Evolutionary conservation across 208 protist species (phyloP).

Genomic region (Trichomonas tenax): DNA sequence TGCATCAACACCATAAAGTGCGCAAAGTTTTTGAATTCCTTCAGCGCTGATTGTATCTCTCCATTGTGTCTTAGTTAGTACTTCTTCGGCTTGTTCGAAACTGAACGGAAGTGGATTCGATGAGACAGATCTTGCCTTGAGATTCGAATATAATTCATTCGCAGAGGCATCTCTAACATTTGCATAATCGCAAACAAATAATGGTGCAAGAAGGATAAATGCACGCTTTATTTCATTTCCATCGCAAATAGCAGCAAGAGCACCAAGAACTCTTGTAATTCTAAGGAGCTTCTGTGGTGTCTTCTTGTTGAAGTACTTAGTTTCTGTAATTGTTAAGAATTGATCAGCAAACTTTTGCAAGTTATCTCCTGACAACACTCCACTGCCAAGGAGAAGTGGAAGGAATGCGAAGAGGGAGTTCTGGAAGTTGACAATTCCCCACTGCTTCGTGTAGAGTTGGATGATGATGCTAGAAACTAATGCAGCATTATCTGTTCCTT

Average conservation of each 20-base stretch:
- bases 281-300: neutral
- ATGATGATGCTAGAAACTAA: neutral
- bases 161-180: neutral
- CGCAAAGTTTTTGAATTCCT: neutral
- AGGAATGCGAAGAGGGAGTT: neutral
- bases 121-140: neutral
- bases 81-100: neutral
- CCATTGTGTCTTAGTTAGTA: neutral
- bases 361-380: neutral
- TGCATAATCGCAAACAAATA: slow-evolving; percentile 5
- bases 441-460: neutral
- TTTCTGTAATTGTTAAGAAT: neutral
- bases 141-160: neutral
- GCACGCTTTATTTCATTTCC: neutral
- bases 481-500: neutral
- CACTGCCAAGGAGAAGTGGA: neutral
- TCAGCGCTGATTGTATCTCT: neutral
- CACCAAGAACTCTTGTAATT: neutral
- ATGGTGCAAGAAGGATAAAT: neutral
- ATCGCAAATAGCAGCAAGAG: neutral
- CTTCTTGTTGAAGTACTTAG: neutral
- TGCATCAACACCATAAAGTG: neutral
- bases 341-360: neutral
- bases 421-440: neutral
- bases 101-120: neutral